Percentiles rank a stretch among this genome's conserved stretches.
Evolutionary conservation across 768 basidiomycete species (phyloP).

Genomic region (Ramaria sp.): DNA sequence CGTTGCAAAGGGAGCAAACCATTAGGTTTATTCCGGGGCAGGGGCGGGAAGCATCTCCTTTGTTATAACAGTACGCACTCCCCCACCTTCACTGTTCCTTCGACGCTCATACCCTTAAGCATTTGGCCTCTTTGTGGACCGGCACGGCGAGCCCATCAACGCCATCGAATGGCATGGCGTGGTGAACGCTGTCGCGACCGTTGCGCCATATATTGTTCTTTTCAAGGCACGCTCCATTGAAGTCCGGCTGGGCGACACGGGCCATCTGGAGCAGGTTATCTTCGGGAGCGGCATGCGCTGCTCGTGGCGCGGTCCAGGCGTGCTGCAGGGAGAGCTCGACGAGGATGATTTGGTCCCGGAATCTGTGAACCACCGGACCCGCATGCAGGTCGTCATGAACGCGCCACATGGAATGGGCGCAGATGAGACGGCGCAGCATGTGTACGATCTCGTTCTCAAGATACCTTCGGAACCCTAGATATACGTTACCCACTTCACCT

Average conservation of each 20-base stretch:
- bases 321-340: conserved; percentile 6
- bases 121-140: conserved; percentile 7
- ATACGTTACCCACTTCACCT: too few species aligned
- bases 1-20: conserved; percentile 5
- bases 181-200: background rate
- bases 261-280: conserved; percentile 5
- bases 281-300: conserved; percentile 9
- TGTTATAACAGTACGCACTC: conserved; percentile 4
- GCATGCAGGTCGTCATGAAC: conserved; percentile 9
- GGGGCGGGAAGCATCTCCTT: background rate
- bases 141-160: background rate
- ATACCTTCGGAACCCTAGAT: too few species aligned
- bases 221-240: conserved; percentile 9
- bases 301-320: conserved; percentile 7
- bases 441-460: conserved; percentile 6
- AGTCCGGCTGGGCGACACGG: background rate
- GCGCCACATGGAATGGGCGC: conserved; percentile 1
- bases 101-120: background rate
- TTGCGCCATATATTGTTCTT: conserved; percentile 6
- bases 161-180: conserved; percentile 9
- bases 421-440: conserved; percentile 5
- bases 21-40: background rate
- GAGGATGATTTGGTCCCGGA: conserved; percentile 5
- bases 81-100: background rate
- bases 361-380: background rate